Evolutionary conservation across 2,329 filamentous ascomycete genomes (phyloP).

Genomic region (Anisogramma anomala): DNA sequence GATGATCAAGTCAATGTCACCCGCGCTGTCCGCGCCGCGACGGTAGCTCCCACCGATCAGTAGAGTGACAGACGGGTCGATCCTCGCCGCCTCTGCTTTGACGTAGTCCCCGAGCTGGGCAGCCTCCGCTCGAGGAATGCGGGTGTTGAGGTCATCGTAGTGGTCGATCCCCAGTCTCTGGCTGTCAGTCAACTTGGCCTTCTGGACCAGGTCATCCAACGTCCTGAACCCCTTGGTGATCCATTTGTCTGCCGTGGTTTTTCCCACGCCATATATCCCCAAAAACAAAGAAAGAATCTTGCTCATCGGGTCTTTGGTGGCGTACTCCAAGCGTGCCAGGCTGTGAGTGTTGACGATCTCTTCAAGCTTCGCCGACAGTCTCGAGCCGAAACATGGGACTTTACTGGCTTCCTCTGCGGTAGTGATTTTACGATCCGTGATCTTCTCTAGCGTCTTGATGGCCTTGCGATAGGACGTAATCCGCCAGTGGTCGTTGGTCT

Average conservation of each 20-base stretch:
- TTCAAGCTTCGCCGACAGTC: constrained; percentile 75
- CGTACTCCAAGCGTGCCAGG: constrained; percentile 60
- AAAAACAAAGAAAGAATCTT: constrained; percentile 57
- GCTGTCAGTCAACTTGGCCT: constrained; percentile 52
- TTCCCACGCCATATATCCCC: constrained; percentile 68
- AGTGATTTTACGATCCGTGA: constrained; percentile 45
- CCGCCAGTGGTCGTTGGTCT: constrained; percentile 68
- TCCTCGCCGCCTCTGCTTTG: constrained; percentile 38
- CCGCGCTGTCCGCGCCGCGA: constrained; percentile 59
- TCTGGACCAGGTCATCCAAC: constrained; percentile 55
- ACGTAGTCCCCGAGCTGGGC: constrained; percentile 57
- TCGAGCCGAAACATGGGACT: constrained; percentile 57
- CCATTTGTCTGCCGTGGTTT: constrained; percentile 61
- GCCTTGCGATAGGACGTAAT: constrained; percentile 64
- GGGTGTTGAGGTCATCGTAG: constrained; percentile 65
- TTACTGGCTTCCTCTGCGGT: constrained; percentile 58
- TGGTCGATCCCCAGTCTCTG: constrained; percentile 69
- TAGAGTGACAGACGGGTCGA: constrained; percentile 56
- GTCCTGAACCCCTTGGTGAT: constrained; percentile 62
- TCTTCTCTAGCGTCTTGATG: constrained; percentile 59
- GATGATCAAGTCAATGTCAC: constrained; percentile 78
- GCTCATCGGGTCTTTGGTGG: constrained; percentile 55
- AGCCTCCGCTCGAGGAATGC: constrained; percentile 71
- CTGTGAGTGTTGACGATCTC: constrained; percentile 70
- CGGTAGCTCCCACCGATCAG: constrained; percentile 79